These are phyloP conservation scores for Ceratobasidium sp. DNA, from an alignment of 1,284 basidiomycete species.

Conservation along the genomic window DNA sequence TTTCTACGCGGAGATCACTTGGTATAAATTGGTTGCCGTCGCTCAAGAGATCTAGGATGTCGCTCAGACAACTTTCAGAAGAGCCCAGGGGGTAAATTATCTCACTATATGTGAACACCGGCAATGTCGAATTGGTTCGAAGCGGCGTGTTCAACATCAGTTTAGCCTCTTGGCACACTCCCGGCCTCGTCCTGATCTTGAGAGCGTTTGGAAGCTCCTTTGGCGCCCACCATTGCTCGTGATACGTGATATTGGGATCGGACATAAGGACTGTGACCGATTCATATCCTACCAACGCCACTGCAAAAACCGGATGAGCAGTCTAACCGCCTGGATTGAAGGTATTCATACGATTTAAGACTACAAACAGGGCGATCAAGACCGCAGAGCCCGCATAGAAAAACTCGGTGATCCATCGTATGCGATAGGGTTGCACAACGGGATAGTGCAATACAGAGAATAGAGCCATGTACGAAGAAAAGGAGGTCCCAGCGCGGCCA, in stretches of 20 bases:
- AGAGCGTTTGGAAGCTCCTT: neutral
- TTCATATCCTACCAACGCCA: conserved; percentile 2
- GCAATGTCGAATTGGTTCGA: conserved; percentile 3
- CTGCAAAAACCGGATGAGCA: neutral
- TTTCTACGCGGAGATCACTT: neutral
- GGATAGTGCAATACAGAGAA: too few species aligned
- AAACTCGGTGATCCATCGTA: conserved; percentile 30
- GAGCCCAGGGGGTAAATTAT: too few species aligned
- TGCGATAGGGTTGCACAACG: conserved; percentile 1
- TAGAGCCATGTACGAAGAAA: too few species aligned
- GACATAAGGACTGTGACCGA: neutral
- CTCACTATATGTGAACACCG: conserved; percentile 18
- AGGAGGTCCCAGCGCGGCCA: too few species aligned
- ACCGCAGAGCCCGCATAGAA: conserved; percentile 28
- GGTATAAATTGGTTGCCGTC: neutral
- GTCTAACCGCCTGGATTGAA: neutral
- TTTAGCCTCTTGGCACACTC: neutral
- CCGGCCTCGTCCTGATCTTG: neutral
- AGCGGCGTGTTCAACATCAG: neutral
- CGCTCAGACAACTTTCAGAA: too few species aligned
- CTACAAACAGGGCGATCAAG: conserved; percentile 5
- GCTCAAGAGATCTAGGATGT: neutral
- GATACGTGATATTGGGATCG: conserved; percentile 14
- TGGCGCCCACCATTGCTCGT: conserved; percentile 28
- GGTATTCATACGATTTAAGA: conserved; percentile 13